These are phyloP conservation scores for Tilletia indica DNA, from an alignment of 1,284 basidiomycete genomes.

Conservation along the genomic window DNA sequence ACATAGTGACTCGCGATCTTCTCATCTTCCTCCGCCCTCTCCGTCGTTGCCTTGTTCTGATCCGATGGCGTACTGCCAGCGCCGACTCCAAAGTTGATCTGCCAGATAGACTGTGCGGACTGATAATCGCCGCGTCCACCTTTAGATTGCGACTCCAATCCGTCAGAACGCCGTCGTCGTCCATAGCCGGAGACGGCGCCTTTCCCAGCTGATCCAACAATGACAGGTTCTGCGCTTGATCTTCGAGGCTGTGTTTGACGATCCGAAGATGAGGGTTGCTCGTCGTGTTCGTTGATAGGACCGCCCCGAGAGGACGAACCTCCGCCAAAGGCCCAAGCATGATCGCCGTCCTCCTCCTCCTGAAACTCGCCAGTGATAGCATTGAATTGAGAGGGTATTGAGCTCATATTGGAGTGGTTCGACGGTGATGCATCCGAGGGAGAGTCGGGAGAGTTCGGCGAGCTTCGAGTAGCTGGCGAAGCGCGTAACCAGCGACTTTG, in stretches of 20 bases:
- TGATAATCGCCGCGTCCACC: slow-evolving; percentile 7
- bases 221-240: slow-evolving; percentile 1
- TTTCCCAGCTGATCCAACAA: slow-evolving; percentile 20
- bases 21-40: slow-evolving; percentile 18
- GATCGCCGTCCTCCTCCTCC: slow-evolving; percentile 7
- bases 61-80: not conserved
- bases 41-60: not conserved
- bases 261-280: not conserved
- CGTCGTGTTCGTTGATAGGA: not conserved
- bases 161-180: not conserved
- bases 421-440: no score
- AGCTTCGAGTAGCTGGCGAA: not conserved
- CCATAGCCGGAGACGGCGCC: slow-evolving; percentile 23
- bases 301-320: slow-evolving; percentile 19
- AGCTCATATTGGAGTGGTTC: not conserved
- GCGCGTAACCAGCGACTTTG: slow-evolving; percentile 11
- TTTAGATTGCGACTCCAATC: not conserved
- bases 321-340: slow-evolving; percentile 17
- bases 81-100: slow-evolving; percentile 15
- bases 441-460: not conserved
- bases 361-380: not conserved
- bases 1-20: slow-evolving; percentile 21
- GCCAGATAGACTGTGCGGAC: slow-evolving; percentile 4
- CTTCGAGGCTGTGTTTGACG: not conserved
- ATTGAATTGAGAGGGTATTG: slow-evolving; percentile 7